Evolutionary conservation across 345 rosid genomes (phyloP).

Genomic region (Linum trigynum): DNA sequence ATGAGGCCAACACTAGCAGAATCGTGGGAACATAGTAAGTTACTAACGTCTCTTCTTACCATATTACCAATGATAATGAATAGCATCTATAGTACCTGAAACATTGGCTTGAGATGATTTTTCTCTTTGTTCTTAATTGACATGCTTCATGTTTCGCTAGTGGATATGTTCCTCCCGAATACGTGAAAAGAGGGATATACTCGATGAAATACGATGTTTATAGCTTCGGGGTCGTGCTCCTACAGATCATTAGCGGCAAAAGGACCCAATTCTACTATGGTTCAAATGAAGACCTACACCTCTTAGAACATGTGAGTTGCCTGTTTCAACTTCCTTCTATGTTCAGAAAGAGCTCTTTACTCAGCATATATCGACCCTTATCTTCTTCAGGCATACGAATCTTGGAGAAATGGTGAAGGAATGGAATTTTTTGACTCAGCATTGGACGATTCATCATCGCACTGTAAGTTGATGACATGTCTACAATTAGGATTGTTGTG

Average conservation of each 20-base stretch:
- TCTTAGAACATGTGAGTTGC: slow-evolving; percentile 12
- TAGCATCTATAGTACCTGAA: too few species aligned
- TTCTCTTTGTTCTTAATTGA: too few species aligned
- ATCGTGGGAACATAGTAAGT: background rate
- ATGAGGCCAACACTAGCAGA: background rate
- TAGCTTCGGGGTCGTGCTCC: slow-evolving; percentile 10
- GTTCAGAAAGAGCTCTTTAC: too few species aligned
- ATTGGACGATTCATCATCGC: slow-evolving; percentile 11
- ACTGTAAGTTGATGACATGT: slow-evolving; percentile 15
- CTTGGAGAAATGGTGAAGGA: slow-evolving; percentile 14
- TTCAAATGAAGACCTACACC: background rate
- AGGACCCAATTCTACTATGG: background rate
- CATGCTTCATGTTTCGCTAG: background rate
- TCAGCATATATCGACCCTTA: background rate
- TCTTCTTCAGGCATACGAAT: slow-evolving; percentile 14
- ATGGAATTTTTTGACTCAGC: slow-evolving; percentile 13
- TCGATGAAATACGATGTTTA: slow-evolving; percentile 4
- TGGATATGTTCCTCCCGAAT: slow-evolving; percentile 13
- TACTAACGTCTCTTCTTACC: background rate
- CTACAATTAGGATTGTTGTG: slow-evolving; percentile 16
- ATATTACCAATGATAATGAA: too few species aligned
- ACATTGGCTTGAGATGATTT: too few species aligned
- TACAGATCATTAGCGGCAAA: slow-evolving; percentile 4
- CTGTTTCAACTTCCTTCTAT: slow-evolving; percentile 6
- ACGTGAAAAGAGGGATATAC: slow-evolving; percentile 8